Conservation (phyloP, 768 basidiomycete species). For the Sporobolomyces phaffii region DNA sequence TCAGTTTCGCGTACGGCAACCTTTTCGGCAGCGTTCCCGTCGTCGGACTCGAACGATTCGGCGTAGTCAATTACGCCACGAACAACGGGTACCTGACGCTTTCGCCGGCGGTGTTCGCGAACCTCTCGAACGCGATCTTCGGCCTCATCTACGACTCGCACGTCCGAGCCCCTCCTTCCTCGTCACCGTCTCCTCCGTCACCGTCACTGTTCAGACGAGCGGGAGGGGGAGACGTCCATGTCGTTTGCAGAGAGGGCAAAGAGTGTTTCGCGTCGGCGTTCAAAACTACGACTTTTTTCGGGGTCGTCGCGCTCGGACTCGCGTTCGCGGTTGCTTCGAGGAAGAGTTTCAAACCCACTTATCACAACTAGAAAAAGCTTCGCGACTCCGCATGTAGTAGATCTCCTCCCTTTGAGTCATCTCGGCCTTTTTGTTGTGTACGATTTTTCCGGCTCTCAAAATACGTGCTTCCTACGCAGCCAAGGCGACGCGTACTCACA, state of each 20-base stretch:
- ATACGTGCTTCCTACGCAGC: too few species aligned
- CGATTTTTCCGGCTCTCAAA: too few species aligned
- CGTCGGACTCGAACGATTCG: conserved; percentile 31
- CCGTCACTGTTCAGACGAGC: background rate
- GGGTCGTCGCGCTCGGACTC: background rate
- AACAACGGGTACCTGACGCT: conserved; percentile 19
- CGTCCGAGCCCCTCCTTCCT: background rate
- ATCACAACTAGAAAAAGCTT: background rate
- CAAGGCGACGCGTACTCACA: too few species aligned
- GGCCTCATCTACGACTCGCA: conserved; percentile 34
- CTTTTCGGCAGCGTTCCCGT: conserved; percentile 24
- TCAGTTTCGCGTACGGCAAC: conserved; percentile 25
- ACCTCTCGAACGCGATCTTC: conserved; percentile 10
- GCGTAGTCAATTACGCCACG: background rate
- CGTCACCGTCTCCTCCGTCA: background rate
- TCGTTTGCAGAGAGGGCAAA: conserved; percentile 18
- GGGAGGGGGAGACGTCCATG: background rate
- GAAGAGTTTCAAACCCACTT: conserved; percentile 15
- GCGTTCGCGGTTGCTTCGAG: conserved; percentile 9
- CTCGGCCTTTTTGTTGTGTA: background rate
- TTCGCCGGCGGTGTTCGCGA: conserved; percentile 10
- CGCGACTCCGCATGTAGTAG: too few species aligned
- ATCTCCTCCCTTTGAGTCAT: background rate
- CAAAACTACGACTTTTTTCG: conserved; percentile 18
- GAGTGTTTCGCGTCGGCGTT: conserved; percentile 31